Conservation (phyloP, 2,329 filamentous ascomycete genomes). For the Plenodomus tracheiphilus region DNA sequence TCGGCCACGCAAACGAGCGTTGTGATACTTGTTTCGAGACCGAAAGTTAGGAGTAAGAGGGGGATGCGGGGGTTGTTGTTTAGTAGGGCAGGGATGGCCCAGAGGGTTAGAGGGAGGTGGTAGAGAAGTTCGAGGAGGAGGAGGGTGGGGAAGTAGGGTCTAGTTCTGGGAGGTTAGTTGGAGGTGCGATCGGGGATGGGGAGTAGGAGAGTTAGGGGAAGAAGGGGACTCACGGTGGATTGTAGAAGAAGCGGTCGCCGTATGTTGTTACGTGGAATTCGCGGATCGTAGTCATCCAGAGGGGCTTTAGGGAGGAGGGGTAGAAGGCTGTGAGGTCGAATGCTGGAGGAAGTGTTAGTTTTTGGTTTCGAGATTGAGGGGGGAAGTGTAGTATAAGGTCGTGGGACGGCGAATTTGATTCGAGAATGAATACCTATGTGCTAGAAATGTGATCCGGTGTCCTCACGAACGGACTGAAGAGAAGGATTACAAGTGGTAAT, state of each 20-base stretch:
- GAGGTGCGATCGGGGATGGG: background rate
- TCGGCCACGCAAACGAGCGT: conserved; percentile 66
- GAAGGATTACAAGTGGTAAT: too few relatives aligned
- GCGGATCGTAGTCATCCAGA: conserved; percentile 55
- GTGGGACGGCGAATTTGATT: too few relatives aligned
- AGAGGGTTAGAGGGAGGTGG: conserved; percentile 64
- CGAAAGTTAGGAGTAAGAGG: conserved; percentile 63
- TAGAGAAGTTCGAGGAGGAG: conserved; percentile 63
- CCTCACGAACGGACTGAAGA: too few relatives aligned
- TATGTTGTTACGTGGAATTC: conserved; percentile 64
- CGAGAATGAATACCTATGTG: too few relatives aligned
- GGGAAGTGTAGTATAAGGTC: too few relatives aligned
- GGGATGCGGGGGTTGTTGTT: conserved; percentile 62
- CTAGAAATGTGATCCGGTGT: too few relatives aligned
- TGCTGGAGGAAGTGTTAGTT: conserved; percentile 46
- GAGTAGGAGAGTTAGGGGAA: background rate
- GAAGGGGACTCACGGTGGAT: conserved; percentile 49
- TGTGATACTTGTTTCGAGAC: conserved; percentile 62
- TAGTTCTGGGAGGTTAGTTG: conserved; percentile 8
- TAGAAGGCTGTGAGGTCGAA: conserved; percentile 65
- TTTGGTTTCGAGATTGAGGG: background rate
- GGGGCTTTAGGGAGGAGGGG: conserved; percentile 54
- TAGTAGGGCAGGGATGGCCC: conserved; percentile 60
- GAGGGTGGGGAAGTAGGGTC: conserved; percentile 61
- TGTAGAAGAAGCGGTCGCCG: conserved; percentile 65